phyloP scores from a whole-genome alignment of 257 asterid species.

The Prunella vulgaris region DNA sequence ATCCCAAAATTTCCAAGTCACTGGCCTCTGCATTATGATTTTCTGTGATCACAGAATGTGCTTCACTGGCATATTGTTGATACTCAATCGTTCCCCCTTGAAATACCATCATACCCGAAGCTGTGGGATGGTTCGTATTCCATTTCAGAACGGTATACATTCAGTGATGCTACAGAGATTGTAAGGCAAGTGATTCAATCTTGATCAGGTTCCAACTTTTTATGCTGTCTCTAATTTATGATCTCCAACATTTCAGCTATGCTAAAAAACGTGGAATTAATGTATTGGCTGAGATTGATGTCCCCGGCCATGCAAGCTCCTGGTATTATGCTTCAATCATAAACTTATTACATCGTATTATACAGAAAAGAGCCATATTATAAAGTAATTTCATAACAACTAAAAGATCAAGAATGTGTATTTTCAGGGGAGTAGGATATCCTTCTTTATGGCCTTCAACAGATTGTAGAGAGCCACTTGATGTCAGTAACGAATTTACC shows the following conservation, averaged over 20 bases:
- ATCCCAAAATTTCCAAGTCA: background rate
- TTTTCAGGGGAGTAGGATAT: conserved; percentile 81
- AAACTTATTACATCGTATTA: background rate
- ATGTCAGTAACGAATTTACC: conserved; percentile 82
- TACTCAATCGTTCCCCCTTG: conserved; percentile 89
- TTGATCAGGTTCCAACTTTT: background rate
- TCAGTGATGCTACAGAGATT: conserved; percentile 73
- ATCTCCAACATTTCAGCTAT: conserved; percentile 43
- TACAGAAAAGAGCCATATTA: background rate
- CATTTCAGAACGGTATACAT: conserved; percentile 55
- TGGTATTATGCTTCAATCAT: conserved; percentile 44
- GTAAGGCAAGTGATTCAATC: conserved; percentile 53
- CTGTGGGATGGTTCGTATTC: conserved; percentile 88
- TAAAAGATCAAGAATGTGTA: background rate
- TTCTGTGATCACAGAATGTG: conserved; percentile 57
- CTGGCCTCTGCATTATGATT: background rate
- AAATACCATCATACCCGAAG: conserved; percentile 83
- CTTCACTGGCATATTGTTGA: conserved; percentile 99
- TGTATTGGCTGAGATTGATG: conserved; percentile 88
- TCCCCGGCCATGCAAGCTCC: conserved; percentile 89
- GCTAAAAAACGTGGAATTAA: conserved; percentile 78
- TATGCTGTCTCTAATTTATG: background rate
- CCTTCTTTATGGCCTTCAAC: conserved; percentile 81
- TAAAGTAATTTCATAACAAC: background rate
- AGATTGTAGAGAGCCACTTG: conserved; percentile 77